Base-by-base conservation (phyloP, 805 yeast genomes). In the Lachancea nothofagi region DNA sequence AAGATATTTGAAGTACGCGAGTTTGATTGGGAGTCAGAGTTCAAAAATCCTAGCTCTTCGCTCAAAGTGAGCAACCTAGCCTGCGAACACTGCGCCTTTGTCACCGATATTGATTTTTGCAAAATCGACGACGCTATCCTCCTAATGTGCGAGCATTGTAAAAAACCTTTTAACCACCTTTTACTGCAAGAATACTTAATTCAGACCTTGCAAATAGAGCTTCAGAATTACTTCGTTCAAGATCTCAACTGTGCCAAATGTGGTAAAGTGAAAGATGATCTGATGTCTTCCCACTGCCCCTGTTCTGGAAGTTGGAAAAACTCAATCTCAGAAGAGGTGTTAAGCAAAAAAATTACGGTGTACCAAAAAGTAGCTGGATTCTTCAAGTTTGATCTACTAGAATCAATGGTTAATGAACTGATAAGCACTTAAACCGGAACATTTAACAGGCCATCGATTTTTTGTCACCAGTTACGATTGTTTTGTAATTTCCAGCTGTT, bases 271-370 rank as follows among this genome's bases (percentile, higher is more conserved):
- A 77, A 77, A 51, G 77, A 74, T 25, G 80, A 76, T 49, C 80
- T 81, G 46, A 69, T 93, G 74, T 73, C 87, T 23, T 69, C 69
- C 22, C 78, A 78, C 57, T 94, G 98, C 61, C 63, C 74, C 15
- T 93, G 98, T 58, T 90, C 98, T 0, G 99, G 99, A 7, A 57
- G 63, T 12, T 88, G 95, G 96, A 66, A 61, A 3, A 80, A 76
- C 34, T 77, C 84, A 0, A 57, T 78, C 15, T 55, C 67, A 4
- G 64, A 66, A 35, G 62, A 55, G 4, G 72, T 69, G 0, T 54
- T 87, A 6, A 60, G 66, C 13, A 63, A 64, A 36, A 67, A 69
- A 37, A 51, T 80, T 3, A 58, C 55, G 5, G 69, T 77, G 0
- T 85, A 72, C 56, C 64, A 64, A 17, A 78, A 75, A 42, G 78